These are phyloP conservation scores for Asterophora lycoperdoides DNA, from an alignment of 768 basidiomycete species.

Conservation along the genomic window DNA sequence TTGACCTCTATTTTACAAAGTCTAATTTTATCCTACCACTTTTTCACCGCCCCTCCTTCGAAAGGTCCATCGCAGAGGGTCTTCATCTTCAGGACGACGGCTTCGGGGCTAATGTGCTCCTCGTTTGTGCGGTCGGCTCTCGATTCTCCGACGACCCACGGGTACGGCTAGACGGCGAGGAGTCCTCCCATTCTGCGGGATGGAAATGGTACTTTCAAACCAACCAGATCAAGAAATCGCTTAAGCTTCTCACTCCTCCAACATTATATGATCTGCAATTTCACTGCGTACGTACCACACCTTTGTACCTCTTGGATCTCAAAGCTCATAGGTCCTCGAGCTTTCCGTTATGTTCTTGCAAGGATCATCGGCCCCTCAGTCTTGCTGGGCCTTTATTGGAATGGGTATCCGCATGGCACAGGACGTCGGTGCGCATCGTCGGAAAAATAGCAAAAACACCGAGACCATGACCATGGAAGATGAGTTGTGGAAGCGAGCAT, in stretches of 20 bases:
- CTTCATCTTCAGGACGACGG: constrained; percentile 45
- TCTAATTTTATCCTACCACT: constrained; percentile 61
- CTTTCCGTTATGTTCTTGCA: constrained; percentile 51
- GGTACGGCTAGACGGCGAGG: constrained; percentile 38
- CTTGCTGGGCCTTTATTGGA: constrained; percentile 67
- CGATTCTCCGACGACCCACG: constrained; percentile 56
- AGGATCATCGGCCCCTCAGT: constrained; percentile 56
- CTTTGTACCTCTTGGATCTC: not conserved
- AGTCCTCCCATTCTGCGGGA: constrained; percentile 43
- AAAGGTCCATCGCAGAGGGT: constrained; percentile 41
- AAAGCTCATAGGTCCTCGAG: constrained; percentile 27
- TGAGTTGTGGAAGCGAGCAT: constrained; percentile 72
- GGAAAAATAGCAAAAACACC: constrained; percentile 29
- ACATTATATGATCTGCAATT: constrained; percentile 72
- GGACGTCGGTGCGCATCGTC: constrained; percentile 71
- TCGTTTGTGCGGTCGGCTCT: constrained; percentile 69
- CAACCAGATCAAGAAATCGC: constrained; percentile 55
- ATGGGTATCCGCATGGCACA: constrained; percentile 71
- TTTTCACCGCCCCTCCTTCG: constrained; percentile 70
- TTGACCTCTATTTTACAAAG: constrained; percentile 61
- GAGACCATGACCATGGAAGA: constrained; percentile 50
- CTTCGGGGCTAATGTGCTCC: constrained; percentile 59
- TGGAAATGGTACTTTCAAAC: constrained; percentile 72
- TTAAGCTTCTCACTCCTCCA: constrained; percentile 65
- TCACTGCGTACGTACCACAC: constrained; percentile 40